Evolutionary conservation across 371 early-diverging fungal species (phyloP).

Genomic region (Blakeslea trispora): DNA sequence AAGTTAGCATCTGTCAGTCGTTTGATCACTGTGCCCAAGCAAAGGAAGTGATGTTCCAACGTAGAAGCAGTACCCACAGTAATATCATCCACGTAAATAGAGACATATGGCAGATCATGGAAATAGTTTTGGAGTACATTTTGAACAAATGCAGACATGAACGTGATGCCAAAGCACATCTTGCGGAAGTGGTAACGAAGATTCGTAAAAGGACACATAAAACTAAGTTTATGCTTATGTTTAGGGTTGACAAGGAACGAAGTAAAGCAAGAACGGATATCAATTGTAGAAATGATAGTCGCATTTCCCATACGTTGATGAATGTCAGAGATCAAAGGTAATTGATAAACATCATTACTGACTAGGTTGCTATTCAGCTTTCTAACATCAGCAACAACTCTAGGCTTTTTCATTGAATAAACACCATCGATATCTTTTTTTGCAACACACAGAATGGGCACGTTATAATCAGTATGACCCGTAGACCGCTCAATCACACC

Average conservation of each 20-base stretch:
- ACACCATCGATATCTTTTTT: neutral
- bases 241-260: neutral
- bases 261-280: constrained; percentile 9
- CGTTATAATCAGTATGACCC: neutral
- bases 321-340: constrained; percentile 3
- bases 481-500: neutral
- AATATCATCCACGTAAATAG: constrained; percentile 12
- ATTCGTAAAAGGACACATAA: constrained; percentile 7
- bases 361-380: constrained; percentile 2
- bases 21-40: constrained; percentile 3
- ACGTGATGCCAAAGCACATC: constrained; percentile 2
- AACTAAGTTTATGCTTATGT: constrained; percentile 2
- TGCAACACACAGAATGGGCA: neutral
- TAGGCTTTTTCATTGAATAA: neutral
- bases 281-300: neutral
- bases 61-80: neutral
- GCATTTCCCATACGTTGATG: neutral
- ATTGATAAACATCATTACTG: neutral
- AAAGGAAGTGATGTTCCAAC: neutral
- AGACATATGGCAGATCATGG: constrained; percentile 1
- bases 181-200: neutral
- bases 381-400: constrained; percentile 9
- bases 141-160: constrained; percentile 5
- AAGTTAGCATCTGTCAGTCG: constrained; percentile 10
- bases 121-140: constrained; percentile 1